These are phyloP conservation scores for Thelonectria discophora DNA, from an alignment of 2,329 filamentous ascomycete genomes.

Conservation along the genomic window DNA sequence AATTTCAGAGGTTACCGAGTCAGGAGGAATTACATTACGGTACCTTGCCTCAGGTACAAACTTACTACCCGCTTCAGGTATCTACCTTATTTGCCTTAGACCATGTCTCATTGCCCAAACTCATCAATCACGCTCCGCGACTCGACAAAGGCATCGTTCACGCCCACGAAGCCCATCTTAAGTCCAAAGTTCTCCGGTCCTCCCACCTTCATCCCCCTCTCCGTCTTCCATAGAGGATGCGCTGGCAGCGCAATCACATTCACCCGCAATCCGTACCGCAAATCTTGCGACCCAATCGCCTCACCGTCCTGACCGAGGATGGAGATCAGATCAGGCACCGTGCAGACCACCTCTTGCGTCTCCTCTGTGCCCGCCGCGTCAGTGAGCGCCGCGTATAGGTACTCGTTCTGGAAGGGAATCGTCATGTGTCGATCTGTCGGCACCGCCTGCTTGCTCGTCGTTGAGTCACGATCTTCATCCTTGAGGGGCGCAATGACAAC, in stretches of 20 bases:
- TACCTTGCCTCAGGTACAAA: too few species aligned
- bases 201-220: conserved; percentile 46
- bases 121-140: conserved; percentile 62
- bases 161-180: conserved; percentile 42
- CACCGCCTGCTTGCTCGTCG: conserved; percentile 22
- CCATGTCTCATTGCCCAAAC: conserved; percentile 48
- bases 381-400: conserved; percentile 48
- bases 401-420: conserved; percentile 56
- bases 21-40: too few species aligned
- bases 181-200: conserved; percentile 48
- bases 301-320: conserved; percentile 55
- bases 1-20: too few species aligned
- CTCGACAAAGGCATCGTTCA: conserved; percentile 52
- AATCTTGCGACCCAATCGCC: conserved; percentile 59
- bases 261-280: conserved; percentile 61
- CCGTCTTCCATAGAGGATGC: conserved; percentile 59
- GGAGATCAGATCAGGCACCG: conserved; percentile 50
- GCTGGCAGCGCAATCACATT: conserved; percentile 60
- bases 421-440: conserved; percentile 45
- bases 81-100: too few species aligned
- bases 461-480: conserved; percentile 44
- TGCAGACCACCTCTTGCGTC: conserved; percentile 46
- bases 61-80: too few species aligned
- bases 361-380: conserved; percentile 44
- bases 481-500: conserved; percentile 47